These are phyloP conservation scores for Didymellaceae sp. DNA, from an alignment of 2,329 filamentous ascomycete genomes.

Conservation along the genomic window DNA sequence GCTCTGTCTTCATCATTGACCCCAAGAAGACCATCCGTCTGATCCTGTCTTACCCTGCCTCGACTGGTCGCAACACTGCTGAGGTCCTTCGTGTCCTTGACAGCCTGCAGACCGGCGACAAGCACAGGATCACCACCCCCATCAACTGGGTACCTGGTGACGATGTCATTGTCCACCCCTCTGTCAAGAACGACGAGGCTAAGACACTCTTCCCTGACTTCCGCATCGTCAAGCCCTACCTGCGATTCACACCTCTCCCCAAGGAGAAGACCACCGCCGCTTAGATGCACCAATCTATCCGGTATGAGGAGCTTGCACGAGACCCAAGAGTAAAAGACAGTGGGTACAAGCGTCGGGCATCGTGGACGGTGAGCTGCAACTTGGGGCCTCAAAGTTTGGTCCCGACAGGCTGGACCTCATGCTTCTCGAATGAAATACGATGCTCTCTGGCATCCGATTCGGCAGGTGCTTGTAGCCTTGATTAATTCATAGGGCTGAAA, in stretches of 20 bases:
- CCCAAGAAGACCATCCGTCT: slow-evolving; percentile 69
- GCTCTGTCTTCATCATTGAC: slow-evolving; percentile 70
- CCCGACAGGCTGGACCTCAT: slow-evolving; percentile 9
- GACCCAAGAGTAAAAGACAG: neutral
- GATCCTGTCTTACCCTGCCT: slow-evolving; percentile 68
- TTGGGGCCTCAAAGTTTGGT: neutral
- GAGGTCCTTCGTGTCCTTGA: slow-evolving; percentile 61
- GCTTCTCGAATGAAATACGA: slow-evolving; percentile 7
- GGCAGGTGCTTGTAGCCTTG: slow-evolving; percentile 8
- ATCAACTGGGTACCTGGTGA: slow-evolving; percentile 67
- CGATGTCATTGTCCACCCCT: slow-evolving; percentile 68
- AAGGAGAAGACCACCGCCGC: slow-evolving; percentile 63
- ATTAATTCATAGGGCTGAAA: slow-evolving; percentile 16
- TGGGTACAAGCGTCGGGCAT: slow-evolving; percentile 12
- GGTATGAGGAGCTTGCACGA: too few species aligned
- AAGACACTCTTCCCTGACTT: slow-evolving; percentile 66
- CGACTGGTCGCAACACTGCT: slow-evolving; percentile 63
- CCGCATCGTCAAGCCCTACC: slow-evolving; percentile 68
- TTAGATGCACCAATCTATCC: slow-evolving; percentile 14
- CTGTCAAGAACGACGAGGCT: slow-evolving; percentile 64
- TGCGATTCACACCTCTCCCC: slow-evolving; percentile 65
- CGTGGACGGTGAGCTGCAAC: slow-evolving; percentile 9
- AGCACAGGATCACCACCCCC: slow-evolving; percentile 65
- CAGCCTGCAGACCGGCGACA: slow-evolving; percentile 64
- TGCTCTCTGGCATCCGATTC: slow-evolving; percentile 2